Conservation (phyloP, 1,284 basidiomycete species). For the Thecaphora thlaspeos region DNA sequence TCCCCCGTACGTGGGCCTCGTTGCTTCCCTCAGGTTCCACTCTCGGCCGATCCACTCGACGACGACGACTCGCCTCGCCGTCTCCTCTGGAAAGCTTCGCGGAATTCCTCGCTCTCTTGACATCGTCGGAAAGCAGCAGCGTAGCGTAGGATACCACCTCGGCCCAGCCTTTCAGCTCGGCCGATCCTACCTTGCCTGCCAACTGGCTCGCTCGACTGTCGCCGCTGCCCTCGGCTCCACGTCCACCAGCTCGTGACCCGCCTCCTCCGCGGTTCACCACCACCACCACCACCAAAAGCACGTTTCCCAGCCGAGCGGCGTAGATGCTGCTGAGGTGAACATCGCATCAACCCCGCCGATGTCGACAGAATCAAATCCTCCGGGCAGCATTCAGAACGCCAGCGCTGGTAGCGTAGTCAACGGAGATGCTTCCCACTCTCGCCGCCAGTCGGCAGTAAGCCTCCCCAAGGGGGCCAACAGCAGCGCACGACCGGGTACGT, state of each 20-base stretch:
- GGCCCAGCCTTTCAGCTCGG: too few species aligned
- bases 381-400: slow-evolving; percentile 29
- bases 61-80: too few species aligned
- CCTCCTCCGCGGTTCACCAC: not conserved
- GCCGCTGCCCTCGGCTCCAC: not conserved
- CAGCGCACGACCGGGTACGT: slow-evolving; percentile 9
- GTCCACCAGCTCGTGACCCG: not conserved
- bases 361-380: slow-evolving; percentile 35
- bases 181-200: not conserved
- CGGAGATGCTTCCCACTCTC: slow-evolving; percentile 31
- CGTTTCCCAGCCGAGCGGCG: not conserved
- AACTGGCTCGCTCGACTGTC: not conserved
- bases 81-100: not conserved
- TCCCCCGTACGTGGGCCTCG: too few species aligned
- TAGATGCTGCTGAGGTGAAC: not conserved
- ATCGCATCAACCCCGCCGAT: slow-evolving; percentile 19
- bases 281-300: too few species aligned
- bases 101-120: not conserved
- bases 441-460: slow-evolving; percentile 50
- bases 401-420: slow-evolving; percentile 29
- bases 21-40: too few species aligned
- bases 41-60: too few species aligned
- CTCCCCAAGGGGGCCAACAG: slow-evolving; percentile 40
- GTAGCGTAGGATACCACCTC: too few species aligned
- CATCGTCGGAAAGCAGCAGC: too few species aligned